Base-by-base conservation (phyloP, 352 stramenopile species). In the Phytophthora ohioensis region DNA sequence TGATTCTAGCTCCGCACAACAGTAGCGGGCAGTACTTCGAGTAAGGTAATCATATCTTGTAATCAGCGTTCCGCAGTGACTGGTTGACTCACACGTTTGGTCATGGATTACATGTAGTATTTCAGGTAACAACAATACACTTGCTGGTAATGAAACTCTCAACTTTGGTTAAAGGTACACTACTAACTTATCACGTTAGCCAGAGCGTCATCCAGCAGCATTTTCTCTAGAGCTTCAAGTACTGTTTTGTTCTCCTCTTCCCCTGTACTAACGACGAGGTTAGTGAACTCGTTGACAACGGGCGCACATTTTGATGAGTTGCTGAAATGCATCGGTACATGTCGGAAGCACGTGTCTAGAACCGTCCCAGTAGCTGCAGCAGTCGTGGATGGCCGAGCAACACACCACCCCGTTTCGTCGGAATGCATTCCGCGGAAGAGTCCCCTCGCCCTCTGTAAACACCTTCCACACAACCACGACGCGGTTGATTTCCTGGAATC, bases 391-490 rank as follows among this genome's bases (percentile, higher is more conserved):
- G 75, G 61, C 15, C 54, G 51, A 31, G 54, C 21, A 5, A 78
- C 31, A 13, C 60, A 72, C 72, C 75, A 82, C 0, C 75, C 75
- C 5, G 61, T 80, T 42, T 80, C 60, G 30, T 80, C 69, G 0
- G 72, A 76, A 34, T 76, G 57, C 57, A 82, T 65, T 0, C 75
- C 72, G 12, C 43, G 57, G 34, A 73, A 76, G 0, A 72, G 1
- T 0, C 72, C n/a, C 75, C 45, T 80, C 75, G 0, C 64, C 75
- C 52, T 93, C 76, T 30, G 85, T 79, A 56, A 88, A 78, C 17
- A 84, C 57, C 27, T 75, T 81, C 83, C 83, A 93, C 31, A 90
- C 79, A n/a, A 90, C 62, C 31, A 93, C 79, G 2, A 88, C 65
- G 39, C 83, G 80, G 43, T 85, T 70, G 5, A 52, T 12, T 43